A percentile compares a stretch with the other conserved stretches of the same genome.
Evolutionary conservation across 371 early-diverging fungal genomes (phyloP).

Genomic region (Mortierella sp.): DNA sequence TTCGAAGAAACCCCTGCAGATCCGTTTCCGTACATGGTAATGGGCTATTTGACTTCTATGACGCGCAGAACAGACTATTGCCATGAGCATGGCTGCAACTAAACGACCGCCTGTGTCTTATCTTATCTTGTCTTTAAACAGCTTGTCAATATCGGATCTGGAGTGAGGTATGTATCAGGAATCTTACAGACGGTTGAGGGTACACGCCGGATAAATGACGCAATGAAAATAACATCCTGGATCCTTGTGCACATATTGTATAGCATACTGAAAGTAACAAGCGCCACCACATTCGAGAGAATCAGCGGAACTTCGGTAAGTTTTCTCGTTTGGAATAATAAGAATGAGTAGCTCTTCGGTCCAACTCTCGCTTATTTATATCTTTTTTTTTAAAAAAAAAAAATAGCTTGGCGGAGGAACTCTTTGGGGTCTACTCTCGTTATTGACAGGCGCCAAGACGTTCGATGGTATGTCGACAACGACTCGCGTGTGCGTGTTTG

Average conservation of each 20-base stretch:
- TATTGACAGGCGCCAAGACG: slow-evolving; percentile 84
- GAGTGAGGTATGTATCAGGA: slow-evolving; percentile 70
- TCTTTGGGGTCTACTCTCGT: slow-evolving; percentile 93
- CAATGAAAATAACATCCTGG: not conserved
- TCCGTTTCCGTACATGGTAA: slow-evolving; percentile 87
- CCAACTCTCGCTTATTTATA: not conserved
- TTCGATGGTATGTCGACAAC: slow-evolving; percentile 79
- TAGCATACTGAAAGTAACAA: slow-evolving; percentile 88
- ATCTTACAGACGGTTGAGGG: no score
- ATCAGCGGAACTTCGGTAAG: slow-evolving; percentile 92
- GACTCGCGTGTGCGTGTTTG: no score
- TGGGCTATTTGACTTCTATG: no score
- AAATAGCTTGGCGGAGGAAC: slow-evolving; percentile 95
- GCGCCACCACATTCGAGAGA: slow-evolving; percentile 80
- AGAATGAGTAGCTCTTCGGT: not conserved
- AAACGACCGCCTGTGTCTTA: not conserved
- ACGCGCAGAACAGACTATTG: no score
- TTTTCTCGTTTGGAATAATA: not conserved
- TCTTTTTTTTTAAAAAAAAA: no score
- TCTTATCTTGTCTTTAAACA: slow-evolving; percentile 18
- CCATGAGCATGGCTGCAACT: not conserved
- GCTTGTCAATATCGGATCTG: slow-evolving; percentile 94
- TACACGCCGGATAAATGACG: not conserved
- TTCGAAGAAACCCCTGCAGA: slow-evolving; percentile 81
- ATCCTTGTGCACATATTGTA: not conserved